Evolutionary conservation across 148 eudicot genomes (phyloP).

Genomic region (Fagopyrum homotropicum): DNA sequence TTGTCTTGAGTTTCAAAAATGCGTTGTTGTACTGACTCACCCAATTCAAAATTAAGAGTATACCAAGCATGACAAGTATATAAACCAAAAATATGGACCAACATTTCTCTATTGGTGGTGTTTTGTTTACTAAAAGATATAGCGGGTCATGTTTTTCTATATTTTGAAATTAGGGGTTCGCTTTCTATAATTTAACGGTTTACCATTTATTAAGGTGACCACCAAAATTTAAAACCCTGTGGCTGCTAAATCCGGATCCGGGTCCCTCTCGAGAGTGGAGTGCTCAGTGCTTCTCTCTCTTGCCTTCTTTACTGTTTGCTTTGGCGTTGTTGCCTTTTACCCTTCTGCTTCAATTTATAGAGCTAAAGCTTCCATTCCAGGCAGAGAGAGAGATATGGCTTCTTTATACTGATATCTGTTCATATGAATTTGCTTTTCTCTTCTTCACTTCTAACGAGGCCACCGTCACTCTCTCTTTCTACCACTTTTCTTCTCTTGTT

Average conservation of each 20-base stretch:
- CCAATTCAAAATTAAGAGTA: too few relatives aligned
- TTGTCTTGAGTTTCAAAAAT: too few relatives aligned
- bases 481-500: not conserved
- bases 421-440: not conserved
- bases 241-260: constrained; percentile 1
- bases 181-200: not conserved
- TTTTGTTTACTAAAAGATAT: too few relatives aligned
- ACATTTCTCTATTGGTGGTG: too few relatives aligned
- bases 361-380: not conserved
- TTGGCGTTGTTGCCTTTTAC: too few relatives aligned
- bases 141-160: too few relatives aligned
- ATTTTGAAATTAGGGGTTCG: too few relatives aligned
- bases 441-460: not conserved
- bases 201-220: not conserved
- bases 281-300: not conserved
- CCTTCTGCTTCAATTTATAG: not conserved
- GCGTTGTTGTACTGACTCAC: too few relatives aligned
- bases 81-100: too few relatives aligned
- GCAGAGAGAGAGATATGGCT: not conserved
- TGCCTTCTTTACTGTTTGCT: not conserved
- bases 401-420: not conserved
- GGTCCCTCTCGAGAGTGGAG: too few relatives aligned
- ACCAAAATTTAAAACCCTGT: not conserved
- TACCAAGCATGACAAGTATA: too few relatives aligned
- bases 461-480: not conserved